Evolutionary conservation across 768 basidiomycete species (phyloP), one percentile per base, ranked within the genome.

Genomic region (Tulasnella calospora): DNA sequence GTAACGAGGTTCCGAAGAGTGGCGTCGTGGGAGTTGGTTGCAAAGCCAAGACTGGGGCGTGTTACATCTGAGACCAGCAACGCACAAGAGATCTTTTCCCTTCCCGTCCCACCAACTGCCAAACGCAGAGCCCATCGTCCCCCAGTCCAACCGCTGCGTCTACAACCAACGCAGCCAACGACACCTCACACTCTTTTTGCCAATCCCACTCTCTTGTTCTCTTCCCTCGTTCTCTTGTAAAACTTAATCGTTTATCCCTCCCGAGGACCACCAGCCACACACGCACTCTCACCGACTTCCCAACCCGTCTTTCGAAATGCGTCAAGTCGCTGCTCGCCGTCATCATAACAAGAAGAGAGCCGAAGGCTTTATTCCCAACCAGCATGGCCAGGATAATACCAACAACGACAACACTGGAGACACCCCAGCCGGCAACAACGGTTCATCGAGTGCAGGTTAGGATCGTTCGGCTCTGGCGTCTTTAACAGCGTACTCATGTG

Each of bases 181-280:
- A 67, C 71, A 73, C 71, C 19, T 73, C 71, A 73, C 71, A 73
- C 46, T 73, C 71, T 73, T 73, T 73, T 73, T 33, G 10, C 40
- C 33, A 73, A 38, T 67, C n/a, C 61, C 61, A 67, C 61, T 67
- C 61, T 15, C 61, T 67, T 67, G 61, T 67, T 67, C 61, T 35
- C 30, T 33, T 35, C 61, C 61, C 51, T 51, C 51, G 51, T 67
- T 67, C 33, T 23, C 61, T 67, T 67, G 61, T 67, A 67, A 67
- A 67, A 67, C 61, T 12, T 67, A 67, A 67, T 67, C 61, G 33
- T 67, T 67, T 67, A 51, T 8, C 51, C n/a, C 55, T 30, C 10
- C 55, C n/a, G 30, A 57, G n/a, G 55, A 57, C 10, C 13, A 57
- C n/a, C 30, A 57, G 23, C 55, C 55, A 30, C 23, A 57, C 55